Evolutionary conservation across 768 basidiomycete genomes (phyloP), one percentile per base, ranked within the genome.

Genomic region (Coprinopsis marcescibilis): DNA sequence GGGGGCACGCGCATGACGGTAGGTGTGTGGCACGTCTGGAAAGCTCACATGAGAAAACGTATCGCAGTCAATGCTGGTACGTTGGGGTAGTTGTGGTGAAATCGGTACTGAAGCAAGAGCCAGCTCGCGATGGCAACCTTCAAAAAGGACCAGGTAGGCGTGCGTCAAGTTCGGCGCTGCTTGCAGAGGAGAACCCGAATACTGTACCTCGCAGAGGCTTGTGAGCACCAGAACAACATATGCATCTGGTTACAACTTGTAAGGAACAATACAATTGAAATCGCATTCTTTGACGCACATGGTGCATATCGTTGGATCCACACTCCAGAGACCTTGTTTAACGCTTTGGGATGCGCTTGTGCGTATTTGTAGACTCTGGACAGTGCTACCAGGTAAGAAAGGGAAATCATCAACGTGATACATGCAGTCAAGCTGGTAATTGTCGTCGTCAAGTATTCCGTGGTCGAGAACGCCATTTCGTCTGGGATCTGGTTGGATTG

Each of bases 101-200:
- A 72, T 24, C 65, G 64, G 60, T 75, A 81, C 56, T 82, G 79
- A 4, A 78, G 58, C 23, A 81, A 57, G 41, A 83, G 63, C 81
- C 81, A 83, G 53, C 71, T 76, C 37, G 77, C 62, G 30, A 78
- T 62, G 2, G 78, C 77, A 17, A 76, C 60, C 81, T 78, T 52
- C 32, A n/a, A n/a, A n/a, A n/a, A n/a, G n/a, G n/a, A n/a, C n/a
- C n/a, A n/a, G 34, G 32, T 35, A 51, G 29, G 20, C 17, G 4
- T 43, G 23, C 43, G 23, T 40, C 14, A 26, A 32, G 30, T 26
- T 6, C 5, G 21, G 23, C 20, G 20, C 20, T 24, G 4, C 21
- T 38, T n/a, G 30, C 19, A 46, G 25, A 25, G 12, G 43, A 11
- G 3, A 13, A 48, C 36, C 40, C 35, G 14, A 23, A 30, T 33